Evolutionary conservation across 2,329 filamentous ascomycete species (phyloP), one percentile per base, ranked within the genome.

Genomic region (Ophiosphaerella narmari): DNA sequence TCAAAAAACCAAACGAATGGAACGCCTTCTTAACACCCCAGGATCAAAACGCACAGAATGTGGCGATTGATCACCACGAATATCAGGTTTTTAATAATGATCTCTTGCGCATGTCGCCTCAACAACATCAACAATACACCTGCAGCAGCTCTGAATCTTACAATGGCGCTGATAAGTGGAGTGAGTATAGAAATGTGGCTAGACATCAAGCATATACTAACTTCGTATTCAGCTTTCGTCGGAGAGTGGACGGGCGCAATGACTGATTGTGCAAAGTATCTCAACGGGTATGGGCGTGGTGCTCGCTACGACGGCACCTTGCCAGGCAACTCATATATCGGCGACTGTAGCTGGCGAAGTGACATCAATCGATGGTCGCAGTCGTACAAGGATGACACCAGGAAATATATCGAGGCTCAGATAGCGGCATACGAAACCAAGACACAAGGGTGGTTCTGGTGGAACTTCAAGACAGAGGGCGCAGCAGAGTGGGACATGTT

Each of bases 201-300:
- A 33, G 2, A 11, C 14, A 6, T 12, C 7, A 6, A 23, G 12
- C 7, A 2, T n/a, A 24, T 21, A 33, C 45, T 41, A 16, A 48
- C 24, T 13, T 23, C 13, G 5, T 9, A 13, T 18, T 14, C 32
- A 42, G 39, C 33, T n/a, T 75, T 88, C 46, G 80, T 87, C 5
- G 86, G 86, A 36, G 86, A 89, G 67, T 89, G 86, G 86, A 83
- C 82, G 1, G 86, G 79, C 18, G 86, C 85, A 12, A 81, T 87
- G 78, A 88, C 86, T 2, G 82, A 85, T 63, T 82, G 81, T 59
- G 80, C 81, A 9, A 68, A 68, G 29, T 75, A 73, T 36, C 73
- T 80, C 41, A 80, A 80, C 51, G 84, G 86, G 35, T 81, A 80
- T 49, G 80, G 80, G 2, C 71, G 82, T 37, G 85, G 85, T 11